A percentile compares a stretch with the other conserved stretches of the same genome.
phyloP scores from a whole-genome alignment of 768 basidiomycete species.

The Trametes cinnabarina region DNA sequence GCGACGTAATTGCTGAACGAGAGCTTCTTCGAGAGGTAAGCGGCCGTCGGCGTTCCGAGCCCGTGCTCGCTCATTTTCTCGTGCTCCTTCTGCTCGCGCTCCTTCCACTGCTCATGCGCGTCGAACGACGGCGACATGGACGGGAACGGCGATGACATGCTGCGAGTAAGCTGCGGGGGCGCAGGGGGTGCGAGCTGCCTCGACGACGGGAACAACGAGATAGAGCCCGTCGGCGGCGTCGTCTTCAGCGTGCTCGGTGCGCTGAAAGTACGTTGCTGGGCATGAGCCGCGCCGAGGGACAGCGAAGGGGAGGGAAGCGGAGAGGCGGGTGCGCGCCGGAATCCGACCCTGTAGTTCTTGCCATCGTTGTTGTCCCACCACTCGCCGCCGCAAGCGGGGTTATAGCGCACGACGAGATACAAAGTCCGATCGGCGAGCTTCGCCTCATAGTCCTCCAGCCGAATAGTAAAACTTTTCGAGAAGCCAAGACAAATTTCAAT shows the following conservation, averaged over 20 bases:
- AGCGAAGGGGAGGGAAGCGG: slow-evolving; percentile 19
- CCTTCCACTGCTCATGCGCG: slow-evolving; percentile 4
- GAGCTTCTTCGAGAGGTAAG: slow-evolving; percentile 31
- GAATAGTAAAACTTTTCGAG: slow-evolving; percentile 47
- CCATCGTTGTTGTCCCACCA: slow-evolving; percentile 94
- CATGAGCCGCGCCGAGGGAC: slow-evolving; percentile 11
- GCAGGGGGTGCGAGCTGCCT: slow-evolving; percentile 10
- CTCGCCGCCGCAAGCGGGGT: slow-evolving; percentile 54
- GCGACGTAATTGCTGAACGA: slow-evolving; percentile 52
- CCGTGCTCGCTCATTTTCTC: slow-evolving; percentile 8
- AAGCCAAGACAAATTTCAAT: slow-evolving; percentile 54
- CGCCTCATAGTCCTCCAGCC: slow-evolving; percentile 67
- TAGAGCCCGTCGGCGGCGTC: slow-evolving; percentile 27
- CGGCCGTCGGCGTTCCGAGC: slow-evolving; percentile 14
- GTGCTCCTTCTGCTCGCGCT: slow-evolving; percentile 7
- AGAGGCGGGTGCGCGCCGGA: slow-evolving; percentile 37
- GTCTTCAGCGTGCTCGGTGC: slow-evolving; percentile 29
- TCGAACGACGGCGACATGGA: slow-evolving; percentile 7
- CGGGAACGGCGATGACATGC: slow-evolving; percentile 13
- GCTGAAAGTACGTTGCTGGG: slow-evolving; percentile 32
- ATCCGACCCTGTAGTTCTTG: slow-evolving; percentile 74
- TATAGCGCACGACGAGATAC: slow-evolving; percentile 60
- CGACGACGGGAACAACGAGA: slow-evolving; percentile 3
- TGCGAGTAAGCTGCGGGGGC: slow-evolving; percentile 11
- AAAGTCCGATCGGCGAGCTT: slow-evolving; percentile 51